Evolutionary conservation across 805 yeast species (phyloP).

Genomic region (Ogataea parapolymorpha): DNA sequence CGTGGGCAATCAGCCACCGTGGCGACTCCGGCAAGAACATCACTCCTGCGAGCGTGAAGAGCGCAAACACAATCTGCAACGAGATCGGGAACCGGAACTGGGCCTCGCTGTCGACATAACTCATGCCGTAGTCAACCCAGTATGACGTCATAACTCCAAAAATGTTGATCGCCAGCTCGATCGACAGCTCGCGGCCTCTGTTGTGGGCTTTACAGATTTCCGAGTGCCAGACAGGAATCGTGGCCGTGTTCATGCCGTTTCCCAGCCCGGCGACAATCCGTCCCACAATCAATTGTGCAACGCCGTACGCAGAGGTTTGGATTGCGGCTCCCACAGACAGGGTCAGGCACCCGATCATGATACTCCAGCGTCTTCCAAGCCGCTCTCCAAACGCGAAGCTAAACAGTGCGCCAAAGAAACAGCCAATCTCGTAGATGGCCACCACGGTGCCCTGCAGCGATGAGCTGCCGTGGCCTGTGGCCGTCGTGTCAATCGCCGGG

Average conservation of each 20-base stretch:
- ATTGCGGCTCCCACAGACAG: constrained; percentile 64
- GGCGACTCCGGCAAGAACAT: constrained; percentile 69
- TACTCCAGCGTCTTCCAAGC: constrained; percentile 54
- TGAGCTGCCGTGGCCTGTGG: constrained; percentile 17
- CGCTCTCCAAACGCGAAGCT: constrained; percentile 44
- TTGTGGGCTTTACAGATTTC: constrained; percentile 64
- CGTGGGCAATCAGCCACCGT: constrained; percentile 56
- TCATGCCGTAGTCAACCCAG: constrained; percentile 61
- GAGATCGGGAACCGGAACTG: constrained; percentile 70
- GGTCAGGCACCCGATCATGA: constrained; percentile 49
- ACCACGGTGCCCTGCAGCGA: constrained; percentile 46
- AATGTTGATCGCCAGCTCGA: constrained; percentile 55
- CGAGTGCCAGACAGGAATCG: constrained; percentile 71
- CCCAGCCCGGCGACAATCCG: constrained; percentile 66
- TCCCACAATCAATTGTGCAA: constrained; percentile 53
- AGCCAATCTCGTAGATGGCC: constrained; percentile 46
- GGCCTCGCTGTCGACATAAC: constrained; percentile 44
- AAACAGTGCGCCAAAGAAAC: constrained; percentile 43
- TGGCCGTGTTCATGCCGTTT: constrained; percentile 67
- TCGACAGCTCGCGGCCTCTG: constrained; percentile 67
- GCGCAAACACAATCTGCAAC: constrained; percentile 56
- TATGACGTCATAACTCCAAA: constrained; percentile 65
- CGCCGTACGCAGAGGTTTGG: constrained; percentile 45
- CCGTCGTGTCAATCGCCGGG: constrained; percentile 34
- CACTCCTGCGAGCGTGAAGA: constrained; percentile 53